These are phyloP conservation scores for Colletotrichum neosansevieriae DNA, from an alignment of 2,329 filamentous ascomycete species.

Conservation along the genomic window DNA sequence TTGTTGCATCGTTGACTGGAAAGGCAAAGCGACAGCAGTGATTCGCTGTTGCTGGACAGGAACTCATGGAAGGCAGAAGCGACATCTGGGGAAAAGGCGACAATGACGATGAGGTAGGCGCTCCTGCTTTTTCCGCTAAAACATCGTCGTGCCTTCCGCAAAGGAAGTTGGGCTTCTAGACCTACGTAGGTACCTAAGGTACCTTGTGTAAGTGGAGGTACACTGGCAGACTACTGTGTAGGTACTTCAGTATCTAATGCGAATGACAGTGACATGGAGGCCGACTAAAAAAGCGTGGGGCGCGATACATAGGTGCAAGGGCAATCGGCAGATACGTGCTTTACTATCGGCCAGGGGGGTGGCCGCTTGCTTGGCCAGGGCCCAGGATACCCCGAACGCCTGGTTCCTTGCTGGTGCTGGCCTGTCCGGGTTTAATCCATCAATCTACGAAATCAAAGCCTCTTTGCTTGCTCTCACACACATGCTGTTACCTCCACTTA, in stretches of 20 bases:
- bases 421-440: conserved; percentile 1
- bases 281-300: conserved; percentile 29
- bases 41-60: background rate
- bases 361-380: conserved; percentile 22
- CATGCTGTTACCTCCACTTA: conserved; percentile 27
- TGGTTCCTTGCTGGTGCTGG: conserved; percentile 21
- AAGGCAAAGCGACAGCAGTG: conserved; percentile 4
- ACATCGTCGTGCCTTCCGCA: background rate
- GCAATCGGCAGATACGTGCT: conserved; percentile 28
- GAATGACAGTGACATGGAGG: conserved; percentile 37
- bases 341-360: background rate
- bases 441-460: background rate
- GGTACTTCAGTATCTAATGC: no score
- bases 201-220: background rate
- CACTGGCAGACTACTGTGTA: conserved; percentile 31
- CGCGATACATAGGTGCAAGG: conserved; percentile 31
- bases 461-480: conserved; percentile 9
- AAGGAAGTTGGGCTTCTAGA: no score
- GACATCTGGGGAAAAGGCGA: conserved; percentile 1
- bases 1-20: background rate
- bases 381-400: conserved; percentile 32
- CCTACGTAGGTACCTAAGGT: background rate
- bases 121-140: background rate
- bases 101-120: background rate
- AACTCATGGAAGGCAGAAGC: background rate